Base-by-base conservation (phyloP, 306 rosid genomes). In the Quercus berberidifolia region DNA sequence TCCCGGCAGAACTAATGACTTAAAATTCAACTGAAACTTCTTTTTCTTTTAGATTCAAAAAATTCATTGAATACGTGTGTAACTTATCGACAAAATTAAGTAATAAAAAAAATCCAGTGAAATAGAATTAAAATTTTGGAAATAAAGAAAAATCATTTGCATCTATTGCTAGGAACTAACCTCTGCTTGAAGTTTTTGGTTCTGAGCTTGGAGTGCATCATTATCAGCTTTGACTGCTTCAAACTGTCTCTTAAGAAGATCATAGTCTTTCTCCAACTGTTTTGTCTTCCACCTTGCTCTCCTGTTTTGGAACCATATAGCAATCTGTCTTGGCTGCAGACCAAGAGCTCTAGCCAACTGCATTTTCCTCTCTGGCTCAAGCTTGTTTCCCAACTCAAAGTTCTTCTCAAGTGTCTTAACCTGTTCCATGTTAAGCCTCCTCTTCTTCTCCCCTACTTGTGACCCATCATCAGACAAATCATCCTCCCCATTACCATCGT, bases 251-350 rank as follows among this genome's bases (percentile, higher is more conserved):
- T 89, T 93, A 17, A 93, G 98, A 41, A 90, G 59, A 84, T 93
- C 97, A 76, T 91, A 92, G 80, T 93, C 98, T 87, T 92, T 93
- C 89, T 93, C 98, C 75, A 93, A 75, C 80, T 93, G 98, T 86
- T 93, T 93, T 10, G 97, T 93, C 88, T 93, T 93, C 98, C 98
- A 93, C 82, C 98, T 92, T 1, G 98, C 98, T 65, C 98, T 92
- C 31, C 98, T 89, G 82, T 93, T 93, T 71, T 93, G 98, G 74
- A 93, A 93, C 98, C 98, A 93, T 59, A 93, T 93, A 10, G 98
- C 97, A 76, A 93, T 88, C 75, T 93, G 98, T 67, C 98, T 90
- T 1, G 98, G 98, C 80, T 93, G 98, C 80, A 93, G 80, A 2
- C 93, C 93, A 73, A 93, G 92, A 63, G 94, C 92, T 80, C 98